Base-by-base conservation (phyloP, 2,329 filamentous ascomycete genomes). In the Exophiala sideris region DNA sequence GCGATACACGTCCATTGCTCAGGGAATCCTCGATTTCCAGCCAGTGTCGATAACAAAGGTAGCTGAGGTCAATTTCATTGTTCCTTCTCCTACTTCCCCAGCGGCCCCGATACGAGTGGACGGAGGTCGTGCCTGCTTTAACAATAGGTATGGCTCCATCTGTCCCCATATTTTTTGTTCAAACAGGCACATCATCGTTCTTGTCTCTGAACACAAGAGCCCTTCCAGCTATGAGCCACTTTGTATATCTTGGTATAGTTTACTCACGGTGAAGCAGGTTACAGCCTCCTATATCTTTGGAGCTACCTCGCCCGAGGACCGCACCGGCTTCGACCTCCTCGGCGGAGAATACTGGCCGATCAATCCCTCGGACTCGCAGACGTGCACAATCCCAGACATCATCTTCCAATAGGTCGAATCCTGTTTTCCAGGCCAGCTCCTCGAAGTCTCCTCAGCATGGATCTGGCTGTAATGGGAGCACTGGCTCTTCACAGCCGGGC, bases 1-100 rank as follows among this genome's bases (percentile, higher is more conserved):
- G 32, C 66, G 64, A 49, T 73, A 74, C 62, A 66, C 66, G 34
- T 65, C 69, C 10, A 70, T 73, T 33, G 70, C 72, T 39, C 64
- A 66, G 47, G 68, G 71, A 7, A 69, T 70, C 47, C 54, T 71
- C 42, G 63, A 62, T 35, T 73, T 73, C 45, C 64, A 69, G 36
- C 50, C 66, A 16, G 54, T 50, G 14, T 54, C 47, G 9, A 46
- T 58, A 54, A 52, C 68, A 68, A 35, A 63, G 62, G 48, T 65
- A 64, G 24, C 42, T 53, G 45, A 62, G 62, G 51, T 52, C 56
- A 18, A 39, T n/a, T 35, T 38, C 16, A 14, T 16, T 36, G 33
- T 38, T 41, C 24, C 38, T 16, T 29, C 24, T 49, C 16, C n/a
- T 10, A 2, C 10, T 14, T 21, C 24, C 40, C 41, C 45, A 8